Conservation (phyloP, 1,284 basidiomycete species). For the Malassezia slooffiae region DNA sequence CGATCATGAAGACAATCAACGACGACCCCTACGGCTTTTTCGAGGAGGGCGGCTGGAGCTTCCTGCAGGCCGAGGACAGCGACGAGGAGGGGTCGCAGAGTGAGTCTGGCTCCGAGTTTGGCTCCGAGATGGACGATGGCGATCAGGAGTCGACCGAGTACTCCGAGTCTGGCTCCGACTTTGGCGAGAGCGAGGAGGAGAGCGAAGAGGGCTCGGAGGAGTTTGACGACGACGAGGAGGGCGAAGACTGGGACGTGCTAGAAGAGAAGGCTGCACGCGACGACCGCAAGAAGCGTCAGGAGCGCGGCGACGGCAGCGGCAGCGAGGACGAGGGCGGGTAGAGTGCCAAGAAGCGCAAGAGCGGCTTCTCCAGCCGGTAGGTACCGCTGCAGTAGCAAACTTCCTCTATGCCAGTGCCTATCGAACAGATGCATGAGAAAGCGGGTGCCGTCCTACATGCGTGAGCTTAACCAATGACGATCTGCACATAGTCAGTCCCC, state of each 20-base stretch:
- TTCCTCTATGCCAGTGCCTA: no score
- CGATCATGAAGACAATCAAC: constrained; percentile 57
- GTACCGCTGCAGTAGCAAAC: no score
- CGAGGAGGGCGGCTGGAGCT: constrained; percentile 86
- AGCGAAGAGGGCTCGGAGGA: constrained; percentile 54
- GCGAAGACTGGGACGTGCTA: constrained; percentile 89
- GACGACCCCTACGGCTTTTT: constrained; percentile 85
- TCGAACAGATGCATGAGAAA: no score
- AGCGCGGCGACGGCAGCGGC: constrained; percentile 24
- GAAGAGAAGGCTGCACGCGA: constrained; percentile 58
- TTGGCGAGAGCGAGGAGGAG: constrained; percentile 40
- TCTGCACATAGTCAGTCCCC: constrained; percentile 1
- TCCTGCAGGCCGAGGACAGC: constrained; percentile 52
- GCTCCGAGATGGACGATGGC: constrained; percentile 42
- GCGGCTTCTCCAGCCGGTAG: constrained; percentile 1
- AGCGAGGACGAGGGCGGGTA: constrained; percentile 17
- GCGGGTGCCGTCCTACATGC: no score
- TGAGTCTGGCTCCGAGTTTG: constrained; percentile 41
- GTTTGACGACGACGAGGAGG: constrained; percentile 54
- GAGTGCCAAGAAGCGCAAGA: constrained; percentile 11
- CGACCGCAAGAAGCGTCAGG: constrained; percentile 33
- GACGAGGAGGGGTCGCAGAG: constrained; percentile 20
- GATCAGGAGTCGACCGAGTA: constrained; percentile 39
- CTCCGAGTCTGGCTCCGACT: constrained; percentile 39
- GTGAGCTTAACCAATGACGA: constrained; percentile 17